Conservation (phyloP, 495 filamentous ascomycete species). For the Alectoria sarmentosa region DNA sequence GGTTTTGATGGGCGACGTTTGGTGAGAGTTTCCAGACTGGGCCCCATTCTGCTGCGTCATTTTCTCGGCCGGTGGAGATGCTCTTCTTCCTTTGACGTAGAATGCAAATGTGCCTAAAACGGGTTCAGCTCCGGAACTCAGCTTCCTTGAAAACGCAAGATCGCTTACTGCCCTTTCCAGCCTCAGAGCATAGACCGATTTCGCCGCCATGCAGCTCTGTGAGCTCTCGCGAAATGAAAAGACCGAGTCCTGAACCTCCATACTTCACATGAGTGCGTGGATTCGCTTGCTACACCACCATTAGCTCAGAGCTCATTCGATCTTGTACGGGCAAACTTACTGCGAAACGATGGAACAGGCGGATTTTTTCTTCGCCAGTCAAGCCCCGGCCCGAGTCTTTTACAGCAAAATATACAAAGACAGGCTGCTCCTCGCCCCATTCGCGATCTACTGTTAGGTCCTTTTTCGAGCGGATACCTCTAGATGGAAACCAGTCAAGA, state of each 20-base stretch:
- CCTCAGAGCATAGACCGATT: slow-evolving; percentile 65
- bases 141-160: background rate
- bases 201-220: slow-evolving; percentile 77
- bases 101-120: background rate
- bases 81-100: background rate
- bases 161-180: slow-evolving; percentile 53
- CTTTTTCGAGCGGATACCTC: slow-evolving; percentile 36
- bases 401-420: background rate
- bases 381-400: background rate
- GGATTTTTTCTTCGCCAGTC: background rate
- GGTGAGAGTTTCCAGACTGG: background rate
- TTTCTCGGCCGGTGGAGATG: background rate
- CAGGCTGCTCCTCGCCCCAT: slow-evolving; percentile 66
- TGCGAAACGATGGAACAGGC: slow-evolving; percentile 1
- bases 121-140: background rate
- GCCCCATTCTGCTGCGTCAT: background rate
- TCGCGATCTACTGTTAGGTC: slow-evolving; percentile 42
- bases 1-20: background rate
- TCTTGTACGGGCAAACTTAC: background rate
- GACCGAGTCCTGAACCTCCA: slow-evolving; percentile 73
- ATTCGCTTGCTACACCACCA: slow-evolving; percentile 66
- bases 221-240: slow-evolving; percentile 71
- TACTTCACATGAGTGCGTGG: slow-evolving; percentile 73
- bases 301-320: slow-evolving; percentile 47
- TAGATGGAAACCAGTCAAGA: slow-evolving; percentile 47